phyloP scores from a whole-genome alignment of 805 yeast genomes.

The Sugiyamaella floridensis region DNA sequence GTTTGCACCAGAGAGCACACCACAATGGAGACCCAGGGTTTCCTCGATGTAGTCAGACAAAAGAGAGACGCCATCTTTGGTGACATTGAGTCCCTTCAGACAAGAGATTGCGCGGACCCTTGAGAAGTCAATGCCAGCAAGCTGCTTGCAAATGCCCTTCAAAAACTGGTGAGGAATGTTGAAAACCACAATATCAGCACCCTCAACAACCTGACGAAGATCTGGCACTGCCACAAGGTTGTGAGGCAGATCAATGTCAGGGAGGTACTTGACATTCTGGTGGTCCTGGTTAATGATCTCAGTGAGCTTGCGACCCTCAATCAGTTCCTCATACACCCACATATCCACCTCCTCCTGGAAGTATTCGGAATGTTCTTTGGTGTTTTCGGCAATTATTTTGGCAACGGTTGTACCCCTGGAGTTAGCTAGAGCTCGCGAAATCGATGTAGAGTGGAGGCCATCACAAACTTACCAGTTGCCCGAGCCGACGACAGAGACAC shows the following conservation, averaged over 20 bases:
- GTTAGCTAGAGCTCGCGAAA: neutral
- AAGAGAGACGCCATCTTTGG: constrained; percentile 75
- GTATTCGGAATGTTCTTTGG: constrained; percentile 60
- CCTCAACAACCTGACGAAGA: constrained; percentile 64
- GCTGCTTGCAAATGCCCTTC: constrained; percentile 64
- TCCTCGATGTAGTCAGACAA: constrained; percentile 74
- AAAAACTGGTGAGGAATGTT: constrained; percentile 97
- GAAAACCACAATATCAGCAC: constrained; percentile 81
- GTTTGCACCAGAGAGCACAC: constrained; percentile 96
- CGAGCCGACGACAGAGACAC: constrained; percentile 79
- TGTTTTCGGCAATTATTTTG: constrained; percentile 86
- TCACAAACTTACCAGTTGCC: constrained; percentile 65
- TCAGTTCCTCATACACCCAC: constrained; percentile 93
- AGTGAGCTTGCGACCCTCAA: constrained; percentile 71
- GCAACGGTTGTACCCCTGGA: constrained; percentile 93
- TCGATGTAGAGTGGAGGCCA: neutral
- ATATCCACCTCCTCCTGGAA: constrained; percentile 73
- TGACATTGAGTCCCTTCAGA: constrained; percentile 89
- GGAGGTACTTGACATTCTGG: constrained; percentile 91
- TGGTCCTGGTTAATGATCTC: constrained; percentile 85
- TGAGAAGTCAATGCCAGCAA: constrained; percentile 67
- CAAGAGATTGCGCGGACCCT: constrained; percentile 85
- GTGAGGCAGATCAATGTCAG: constrained; percentile 78
- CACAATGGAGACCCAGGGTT: constrained; percentile 80
- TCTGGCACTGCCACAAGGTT: constrained; percentile 87